These are phyloP conservation scores for Nidularia pulvinata DNA, from an alignment of 768 basidiomycete species.

Conservation along the genomic window DNA sequence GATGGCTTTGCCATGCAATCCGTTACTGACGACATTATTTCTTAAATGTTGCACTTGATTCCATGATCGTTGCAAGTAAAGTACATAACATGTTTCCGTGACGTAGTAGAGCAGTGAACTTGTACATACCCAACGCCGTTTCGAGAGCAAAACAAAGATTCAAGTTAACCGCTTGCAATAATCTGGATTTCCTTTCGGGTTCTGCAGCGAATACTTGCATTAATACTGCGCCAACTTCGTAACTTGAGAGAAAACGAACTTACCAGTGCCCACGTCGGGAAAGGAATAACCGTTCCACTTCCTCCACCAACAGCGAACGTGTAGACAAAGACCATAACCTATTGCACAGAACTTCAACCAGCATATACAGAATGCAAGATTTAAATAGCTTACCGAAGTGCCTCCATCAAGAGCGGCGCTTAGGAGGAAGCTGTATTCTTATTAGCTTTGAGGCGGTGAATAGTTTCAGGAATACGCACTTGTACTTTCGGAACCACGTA, in stretches of 20 bases:
- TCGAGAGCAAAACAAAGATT: too few relatives aligned
- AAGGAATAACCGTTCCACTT: conserved; percentile 13
- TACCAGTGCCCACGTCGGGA: conserved; percentile 23
- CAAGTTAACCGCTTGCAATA: too few relatives aligned
- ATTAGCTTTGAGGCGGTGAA: background rate
- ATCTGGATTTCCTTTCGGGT: conserved; percentile 11
- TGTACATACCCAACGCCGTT: too few relatives aligned
- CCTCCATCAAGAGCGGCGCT: conserved; percentile 52
- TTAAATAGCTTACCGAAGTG: conserved; percentile 26
- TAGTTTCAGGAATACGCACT: conserved; percentile 12
- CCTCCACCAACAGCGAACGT: conserved; percentile 25
- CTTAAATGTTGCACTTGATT: too few relatives aligned
- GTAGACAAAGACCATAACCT: conserved; percentile 26
- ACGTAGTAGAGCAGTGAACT: too few relatives aligned
- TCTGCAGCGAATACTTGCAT: conserved; percentile 6
- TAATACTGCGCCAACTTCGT: background rate
- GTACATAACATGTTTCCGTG: too few relatives aligned
- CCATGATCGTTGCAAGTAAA: too few relatives aligned
- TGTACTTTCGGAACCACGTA: conserved; percentile 46
- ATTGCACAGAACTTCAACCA: background rate
- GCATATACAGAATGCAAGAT: background rate
- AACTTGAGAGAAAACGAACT: background rate
- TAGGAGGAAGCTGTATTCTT: conserved; percentile 29
- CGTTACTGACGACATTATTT: too few relatives aligned
- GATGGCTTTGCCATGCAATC: too few relatives aligned